These are phyloP conservation scores for Senecio squalidus DNA, from an alignment of 140 eudicot species.

Conservation along the genomic window DNA sequence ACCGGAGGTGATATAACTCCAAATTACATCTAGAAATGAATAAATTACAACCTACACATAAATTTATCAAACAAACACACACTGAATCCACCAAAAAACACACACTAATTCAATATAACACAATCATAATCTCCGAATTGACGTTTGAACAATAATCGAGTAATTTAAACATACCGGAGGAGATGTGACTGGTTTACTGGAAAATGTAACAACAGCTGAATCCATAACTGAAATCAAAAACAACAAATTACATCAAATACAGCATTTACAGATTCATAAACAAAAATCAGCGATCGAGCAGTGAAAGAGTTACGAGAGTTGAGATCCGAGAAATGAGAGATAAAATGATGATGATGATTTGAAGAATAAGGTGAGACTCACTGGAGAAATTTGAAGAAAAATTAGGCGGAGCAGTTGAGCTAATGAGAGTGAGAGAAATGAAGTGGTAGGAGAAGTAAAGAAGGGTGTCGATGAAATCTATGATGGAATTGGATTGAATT, in stretches of 20 bases:
- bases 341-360: neutral
- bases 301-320: neutral
- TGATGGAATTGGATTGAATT: neutral
- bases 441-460: neutral
- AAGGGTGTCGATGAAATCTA: constrained; percentile 3
- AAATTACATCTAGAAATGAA: too few species aligned
- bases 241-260: too few species aligned
- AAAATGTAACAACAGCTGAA: neutral
- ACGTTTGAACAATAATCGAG: too few species aligned
- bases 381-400: neutral
- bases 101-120: too few species aligned
- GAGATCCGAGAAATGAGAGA: neutral
- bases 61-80: too few species aligned
- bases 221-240: neutral
- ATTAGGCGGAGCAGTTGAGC: neutral
- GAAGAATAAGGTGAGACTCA: neutral
- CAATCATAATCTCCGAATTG: too few species aligned
- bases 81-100: too few species aligned
- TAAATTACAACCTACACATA: too few species aligned
- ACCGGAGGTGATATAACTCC: too few species aligned
- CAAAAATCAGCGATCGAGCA: neutral
- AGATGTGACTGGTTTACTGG: neutral
- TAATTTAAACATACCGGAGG: neutral
- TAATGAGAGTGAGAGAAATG: neutral
- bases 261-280: neutral